Percentiles rank a stretch among this genome's conserved stretches.
These are phyloP conservation scores for Wickerhamiella lipophila DNA, from an alignment of 805 yeast genomes.

Conservation along the genomic window DNA sequence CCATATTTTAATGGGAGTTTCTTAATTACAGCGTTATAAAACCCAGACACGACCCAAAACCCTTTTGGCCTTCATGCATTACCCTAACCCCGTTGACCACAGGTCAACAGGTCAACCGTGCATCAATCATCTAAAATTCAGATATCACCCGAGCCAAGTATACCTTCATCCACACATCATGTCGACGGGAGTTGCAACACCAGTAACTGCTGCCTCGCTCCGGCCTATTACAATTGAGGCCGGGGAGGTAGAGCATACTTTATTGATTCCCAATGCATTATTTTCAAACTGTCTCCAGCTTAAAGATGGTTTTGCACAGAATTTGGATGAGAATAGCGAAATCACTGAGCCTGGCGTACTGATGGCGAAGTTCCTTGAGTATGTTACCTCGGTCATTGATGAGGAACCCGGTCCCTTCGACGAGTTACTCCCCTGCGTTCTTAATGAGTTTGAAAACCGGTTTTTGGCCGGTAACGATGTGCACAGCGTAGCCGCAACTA, in stretches of 20 bases:
- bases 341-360: constrained; percentile 80
- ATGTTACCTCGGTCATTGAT: constrained; percentile 27
- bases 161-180: constrained; percentile 7
- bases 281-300: constrained; percentile 76
- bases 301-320: constrained; percentile 58
- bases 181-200: constrained; percentile 33
- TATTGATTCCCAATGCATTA: constrained; percentile 71
- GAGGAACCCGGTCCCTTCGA: constrained; percentile 42
- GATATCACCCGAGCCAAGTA: neutral
- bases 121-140: constrained; percentile 1
- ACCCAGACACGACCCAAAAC: neutral
- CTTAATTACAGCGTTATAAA: neutral
- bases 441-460: constrained; percentile 74
- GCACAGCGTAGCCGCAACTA: constrained; percentile 71
- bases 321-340: constrained; percentile 69
- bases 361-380: constrained; percentile 69
- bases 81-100: constrained; percentile 10
- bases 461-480: constrained; percentile 68
- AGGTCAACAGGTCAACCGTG: constrained; percentile 9
- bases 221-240: constrained; percentile 78
- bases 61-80: neutral
- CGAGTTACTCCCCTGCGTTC: constrained; percentile 55
- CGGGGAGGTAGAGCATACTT: constrained; percentile 78
- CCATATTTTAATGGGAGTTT: too few relatives aligned
- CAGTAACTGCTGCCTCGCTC: constrained; percentile 37